Evolutionary conservation across 495 filamentous ascomycete species (phyloP), one percentile per base, ranked within the genome.

Genomic region (Aspergillus sclerotiicarbonarius): DNA sequence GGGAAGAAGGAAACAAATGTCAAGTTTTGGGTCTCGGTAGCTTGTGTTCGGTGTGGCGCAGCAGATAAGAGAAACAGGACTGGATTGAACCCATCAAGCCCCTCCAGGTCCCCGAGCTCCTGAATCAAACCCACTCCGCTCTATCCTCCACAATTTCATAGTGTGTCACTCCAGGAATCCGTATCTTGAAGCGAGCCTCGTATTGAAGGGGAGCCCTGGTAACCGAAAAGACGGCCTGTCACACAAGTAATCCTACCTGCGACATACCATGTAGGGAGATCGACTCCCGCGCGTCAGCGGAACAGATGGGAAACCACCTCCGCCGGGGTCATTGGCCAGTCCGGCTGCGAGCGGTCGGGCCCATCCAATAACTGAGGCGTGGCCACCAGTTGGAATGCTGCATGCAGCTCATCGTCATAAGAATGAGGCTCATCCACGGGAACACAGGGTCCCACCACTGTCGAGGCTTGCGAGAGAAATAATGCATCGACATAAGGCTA

Each of bases 361-460:
- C 37, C 13, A n/a, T n/a, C 37, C 37, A 41, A 41, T 41, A n/a
- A 41, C 15, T 3, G n/a, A 13, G 13, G 37, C 4, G 8, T n/a
- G 13, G 37, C 13, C 5, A 47, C 4, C 44, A n/a, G 16, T 8
- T 45, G 41, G 18, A 5, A 16, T 12, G 13, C 19, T 25, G 37
- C 20, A 50, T 50, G 47, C 29, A 32, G 15, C 25, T n/a, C 47
- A 32, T 32, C 47, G 47, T 50, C 29, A 50, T 15, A 3, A 1
- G 25, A 30, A 50, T 50, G 47, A 50, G 29, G 47, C 47, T 50
- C 47, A 50, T 32, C 15, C 47, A 32, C 8, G 21, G n/a, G 13
- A 29, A 32, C 47, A 20, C 37, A 41, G 37, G 37, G 33, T 6
- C 8, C 13, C 13, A 41, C 37, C 12, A 41, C 12, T 41, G 37